Evolutionary conservation across 2,329 filamentous ascomycete species (phyloP).

Genomic region (Pyricularia pennisetigena): DNA sequence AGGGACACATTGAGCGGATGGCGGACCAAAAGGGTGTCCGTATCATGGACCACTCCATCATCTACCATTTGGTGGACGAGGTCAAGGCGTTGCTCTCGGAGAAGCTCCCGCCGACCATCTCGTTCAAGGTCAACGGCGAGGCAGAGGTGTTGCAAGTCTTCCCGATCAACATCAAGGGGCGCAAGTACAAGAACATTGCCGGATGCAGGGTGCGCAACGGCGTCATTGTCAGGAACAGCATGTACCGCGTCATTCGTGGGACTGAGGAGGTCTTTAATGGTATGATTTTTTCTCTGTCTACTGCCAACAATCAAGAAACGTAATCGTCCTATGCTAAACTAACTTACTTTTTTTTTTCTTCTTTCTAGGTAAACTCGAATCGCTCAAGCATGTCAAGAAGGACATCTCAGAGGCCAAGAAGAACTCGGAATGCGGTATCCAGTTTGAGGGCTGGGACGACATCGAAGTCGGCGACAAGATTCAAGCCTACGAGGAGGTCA

Average conservation of each 20-base stretch:
- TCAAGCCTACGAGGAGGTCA: constrained; percentile 75
- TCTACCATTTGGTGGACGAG: constrained; percentile 70
- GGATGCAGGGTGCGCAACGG: constrained; percentile 86
- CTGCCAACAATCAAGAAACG: neutral
- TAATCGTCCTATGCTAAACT: neutral
- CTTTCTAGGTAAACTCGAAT: constrained; percentile 58
- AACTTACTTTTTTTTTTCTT: neutral
- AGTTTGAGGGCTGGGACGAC: constrained; percentile 69
- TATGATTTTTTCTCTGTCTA: constrained; percentile 36
- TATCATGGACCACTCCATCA: constrained; percentile 79
- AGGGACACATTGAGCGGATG: constrained; percentile 55
- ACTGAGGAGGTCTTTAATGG: constrained; percentile 72
- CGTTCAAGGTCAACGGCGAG: constrained; percentile 69
- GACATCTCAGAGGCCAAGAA: constrained; percentile 84
- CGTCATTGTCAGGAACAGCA: constrained; percentile 48
- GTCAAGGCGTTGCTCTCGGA: constrained; percentile 59
- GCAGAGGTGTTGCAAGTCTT: constrained; percentile 80
- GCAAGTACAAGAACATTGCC: constrained; percentile 64
- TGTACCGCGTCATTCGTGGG: constrained; percentile 62
- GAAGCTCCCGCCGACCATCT: constrained; percentile 56
- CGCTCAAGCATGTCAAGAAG: constrained; percentile 88
- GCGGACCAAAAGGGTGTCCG: constrained; percentile 64
- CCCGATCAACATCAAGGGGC: constrained; percentile 68
- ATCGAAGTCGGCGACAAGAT: constrained; percentile 76
- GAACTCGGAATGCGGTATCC: constrained; percentile 86